Evolutionary conservation across 306 rosid genomes (phyloP), one percentile per base, ranked within the genome.

Genomic region (Rosa multiflora): DNA sequence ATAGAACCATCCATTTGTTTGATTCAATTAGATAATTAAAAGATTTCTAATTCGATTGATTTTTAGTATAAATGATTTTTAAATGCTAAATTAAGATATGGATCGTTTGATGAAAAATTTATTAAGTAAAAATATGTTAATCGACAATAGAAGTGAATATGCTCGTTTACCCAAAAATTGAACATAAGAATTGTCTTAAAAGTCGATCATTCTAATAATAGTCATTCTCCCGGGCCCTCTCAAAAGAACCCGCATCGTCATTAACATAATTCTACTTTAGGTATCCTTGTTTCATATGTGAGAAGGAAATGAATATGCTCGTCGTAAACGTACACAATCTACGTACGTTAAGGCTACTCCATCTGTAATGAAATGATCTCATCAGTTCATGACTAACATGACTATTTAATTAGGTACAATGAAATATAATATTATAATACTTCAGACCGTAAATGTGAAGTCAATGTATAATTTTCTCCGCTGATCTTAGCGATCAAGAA

Each of bases 341-440:
- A 39, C 37, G 37, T 32, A 32, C 37, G 48, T 68, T 7, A 17
- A 6, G 72, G 62, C 44, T 68, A 48, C n/a, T 12, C 11, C 74
- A 70, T 23, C 21, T 29, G 46, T 72, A 32, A 39, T 12, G 20
- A 5, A 21, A 46, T 48, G 15, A 72, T 79, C 44, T 53, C 10
- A 18, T 40, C 21, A 2, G 78, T 74, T 15, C 3, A 6, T 23
- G 84, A 83, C 53, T 67, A 52, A 72, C 76, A 75, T 78, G 73
- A 63, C 58, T 63, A 59, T 69, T 52, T 12, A 53, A 17, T 26
- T 61, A 8, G 67, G 37, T 40, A 40, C 3, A 5, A 40, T 40
- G 7, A 8, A 6, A 29, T 10, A 73, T 20, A 10, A 51, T 35
- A 10, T 18, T 37, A 73, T 20, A 10, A 51, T 35, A 10, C 10